Percentiles rank a stretch among this genome's conserved stretches.
These are phyloP conservation scores for Penicillium goetzii DNA, from an alignment of 495 filamentous ascomycete species.

Conservation along the genomic window DNA sequence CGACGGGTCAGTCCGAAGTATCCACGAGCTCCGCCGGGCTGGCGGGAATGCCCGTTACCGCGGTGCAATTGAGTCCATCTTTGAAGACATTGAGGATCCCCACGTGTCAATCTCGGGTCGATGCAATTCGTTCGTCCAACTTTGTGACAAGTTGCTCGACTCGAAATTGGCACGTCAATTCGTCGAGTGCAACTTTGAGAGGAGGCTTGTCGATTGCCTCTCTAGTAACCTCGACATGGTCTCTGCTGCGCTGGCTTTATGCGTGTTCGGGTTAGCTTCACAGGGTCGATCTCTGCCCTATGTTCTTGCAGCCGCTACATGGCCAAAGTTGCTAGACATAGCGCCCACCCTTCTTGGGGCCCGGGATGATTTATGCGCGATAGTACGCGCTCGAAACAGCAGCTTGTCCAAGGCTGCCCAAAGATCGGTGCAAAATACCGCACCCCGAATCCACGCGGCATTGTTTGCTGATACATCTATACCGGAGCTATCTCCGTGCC, in stretches of 20 bases:
- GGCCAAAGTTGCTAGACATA: slow-evolving; percentile 40
- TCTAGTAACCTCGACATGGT: slow-evolving; percentile 37
- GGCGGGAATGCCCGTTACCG: slow-evolving; percentile 82
- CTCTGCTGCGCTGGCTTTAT: slow-evolving; percentile 36
- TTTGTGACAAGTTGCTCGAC: slow-evolving; percentile 73
- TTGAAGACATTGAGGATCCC: slow-evolving; percentile 77
- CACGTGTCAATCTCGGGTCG: slow-evolving; percentile 50
- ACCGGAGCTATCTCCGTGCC: slow-evolving; percentile 36
- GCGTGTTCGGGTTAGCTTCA: slow-evolving; percentile 38
- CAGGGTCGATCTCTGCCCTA: slow-evolving; percentile 32
- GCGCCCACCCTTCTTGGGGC: slow-evolving; percentile 30
- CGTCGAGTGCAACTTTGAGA: slow-evolving; percentile 72
- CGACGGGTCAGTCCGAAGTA: slow-evolving; percentile 69
- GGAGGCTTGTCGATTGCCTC: slow-evolving; percentile 58
- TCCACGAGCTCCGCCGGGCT: slow-evolving; percentile 87
- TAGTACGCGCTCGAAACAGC: slow-evolving; percentile 22
- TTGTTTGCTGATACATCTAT: slow-evolving; percentile 26
- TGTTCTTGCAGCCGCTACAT: slow-evolving; percentile 34
- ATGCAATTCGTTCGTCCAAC: slow-evolving; percentile 63
- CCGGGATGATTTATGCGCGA: slow-evolving; percentile 33
- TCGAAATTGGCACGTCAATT: slow-evolving; percentile 70
- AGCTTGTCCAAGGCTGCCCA: slow-evolving; percentile 39
- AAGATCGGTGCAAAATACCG: slow-evolving; percentile 32
- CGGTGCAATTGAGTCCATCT: slow-evolving; percentile 77
- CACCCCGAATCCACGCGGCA: slow-evolving; percentile 27